Conservation (phyloP, 345 rosid genomes). For the Erodium maritimum region DNA sequence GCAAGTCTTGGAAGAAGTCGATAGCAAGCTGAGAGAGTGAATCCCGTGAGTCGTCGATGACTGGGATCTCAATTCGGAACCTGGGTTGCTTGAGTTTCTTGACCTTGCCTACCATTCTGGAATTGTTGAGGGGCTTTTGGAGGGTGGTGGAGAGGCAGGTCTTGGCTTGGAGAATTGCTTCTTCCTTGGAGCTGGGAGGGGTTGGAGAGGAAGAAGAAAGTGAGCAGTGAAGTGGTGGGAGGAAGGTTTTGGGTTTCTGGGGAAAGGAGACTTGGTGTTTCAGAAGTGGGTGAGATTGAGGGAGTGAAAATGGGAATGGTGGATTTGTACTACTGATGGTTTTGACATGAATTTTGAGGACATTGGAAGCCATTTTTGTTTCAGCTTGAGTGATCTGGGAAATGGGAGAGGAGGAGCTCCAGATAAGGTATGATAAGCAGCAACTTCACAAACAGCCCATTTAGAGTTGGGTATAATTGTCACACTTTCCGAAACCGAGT, state of each 20-base stretch:
- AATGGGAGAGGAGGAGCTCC: too few relatives aligned
- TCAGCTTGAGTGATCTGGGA: too few relatives aligned
- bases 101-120: constrained; percentile 52
- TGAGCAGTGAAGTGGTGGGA: constrained; percentile 22
- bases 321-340: constrained; percentile 10
- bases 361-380: constrained; percentile 26
- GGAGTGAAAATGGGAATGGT: constrained; percentile 9
- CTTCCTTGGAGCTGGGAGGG: constrained; percentile 63
- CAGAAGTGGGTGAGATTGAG: not conserved
- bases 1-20: constrained; percentile 39
- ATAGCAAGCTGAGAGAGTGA: constrained; percentile 46
- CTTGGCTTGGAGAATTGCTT: constrained; percentile 71
- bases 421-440: too few relatives aligned
- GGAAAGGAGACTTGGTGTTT: constrained; percentile 1
- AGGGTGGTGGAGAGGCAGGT: constrained; percentile 59
- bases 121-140: constrained; percentile 66
- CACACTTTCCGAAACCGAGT: too few relatives aligned
- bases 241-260: constrained; percentile 14
- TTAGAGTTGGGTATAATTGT: too few relatives aligned
- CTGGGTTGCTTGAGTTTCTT: constrained; percentile 68
- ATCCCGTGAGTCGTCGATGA: constrained; percentile 50
- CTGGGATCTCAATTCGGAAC: constrained; percentile 65
- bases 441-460: too few relatives aligned
- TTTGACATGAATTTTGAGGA: constrained; percentile 21
- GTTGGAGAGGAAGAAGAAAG: constrained; percentile 27